Evolutionary conservation across 148 eudicot genomes (phyloP).

Genomic region (Linanthus parryae): DNA sequence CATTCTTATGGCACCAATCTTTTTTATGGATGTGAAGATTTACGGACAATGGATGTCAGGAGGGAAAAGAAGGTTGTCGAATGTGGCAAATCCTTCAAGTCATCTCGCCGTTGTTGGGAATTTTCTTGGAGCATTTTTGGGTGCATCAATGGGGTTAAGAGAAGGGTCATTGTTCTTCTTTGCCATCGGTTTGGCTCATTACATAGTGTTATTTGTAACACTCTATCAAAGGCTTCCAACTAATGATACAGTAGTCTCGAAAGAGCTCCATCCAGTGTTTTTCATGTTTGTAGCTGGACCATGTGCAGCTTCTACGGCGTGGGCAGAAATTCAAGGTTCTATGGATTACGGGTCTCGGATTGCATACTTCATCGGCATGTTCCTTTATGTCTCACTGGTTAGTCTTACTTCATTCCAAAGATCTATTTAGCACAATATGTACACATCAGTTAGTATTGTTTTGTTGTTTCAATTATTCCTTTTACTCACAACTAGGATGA

Average conservation of each 20-base stretch:
- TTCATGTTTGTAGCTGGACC: slow-evolving; percentile 86
- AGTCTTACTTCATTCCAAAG: slow-evolving; percentile 18
- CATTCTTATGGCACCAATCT: slow-evolving; percentile 64
- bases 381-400: slow-evolving; percentile 85
- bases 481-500: too few species aligned
- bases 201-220: slow-evolving; percentile 71
- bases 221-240: slow-evolving; percentile 89
- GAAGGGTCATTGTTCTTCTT: slow-evolving; percentile 85
- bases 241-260: slow-evolving; percentile 75
- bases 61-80: slow-evolving; percentile 74
- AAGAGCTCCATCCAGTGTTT: slow-evolving; percentile 90
- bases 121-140: slow-evolving; percentile 77
- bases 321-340: slow-evolving; percentile 76
- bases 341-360: slow-evolving; percentile 59
- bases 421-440: too few species aligned
- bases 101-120: slow-evolving; percentile 78
- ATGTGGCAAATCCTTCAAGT: slow-evolving; percentile 86
- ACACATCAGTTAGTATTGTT: too few species aligned
- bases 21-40: slow-evolving; percentile 67
- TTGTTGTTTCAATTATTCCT: too few species aligned
- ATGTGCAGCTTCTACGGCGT: slow-evolving; percentile 82
- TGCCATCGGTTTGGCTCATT: slow-evolving; percentile 84
- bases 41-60: slow-evolving; percentile 98
- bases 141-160: slow-evolving; percentile 75
- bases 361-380: slow-evolving; percentile 69